These are phyloP conservation scores for Jamesozyma gamospora DNA, from an alignment of 805 yeast species.

Conservation along the genomic window DNA sequence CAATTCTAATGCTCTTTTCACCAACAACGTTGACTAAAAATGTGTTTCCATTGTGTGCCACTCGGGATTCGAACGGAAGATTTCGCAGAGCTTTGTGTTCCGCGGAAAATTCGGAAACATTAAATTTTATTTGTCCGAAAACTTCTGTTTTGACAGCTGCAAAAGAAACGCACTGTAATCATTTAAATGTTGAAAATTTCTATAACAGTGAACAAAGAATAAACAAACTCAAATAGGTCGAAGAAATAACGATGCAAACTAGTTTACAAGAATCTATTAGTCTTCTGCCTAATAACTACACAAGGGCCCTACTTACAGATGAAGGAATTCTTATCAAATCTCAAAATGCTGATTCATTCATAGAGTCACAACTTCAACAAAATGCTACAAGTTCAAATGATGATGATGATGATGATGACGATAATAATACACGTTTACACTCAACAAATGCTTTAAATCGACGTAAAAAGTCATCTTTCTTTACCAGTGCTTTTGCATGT, in stretches of 20 bases:
- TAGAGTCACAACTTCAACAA: neutral
- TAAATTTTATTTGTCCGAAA: too few relatives aligned
- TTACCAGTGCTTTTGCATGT: conserved; percentile 25
- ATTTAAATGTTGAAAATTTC: too few relatives aligned
- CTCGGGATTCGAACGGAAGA: too few relatives aligned
- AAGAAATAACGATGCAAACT: conserved; percentile 22
- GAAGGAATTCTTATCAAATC: conserved; percentile 28
- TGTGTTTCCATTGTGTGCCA: too few relatives aligned
- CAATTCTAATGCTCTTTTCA: too few relatives aligned
- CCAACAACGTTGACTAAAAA: too few relatives aligned
- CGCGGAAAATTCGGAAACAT: too few relatives aligned
- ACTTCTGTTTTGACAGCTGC: too few relatives aligned
- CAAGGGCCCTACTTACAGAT: conserved; percentile 24
- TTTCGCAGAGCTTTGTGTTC: too few relatives aligned
- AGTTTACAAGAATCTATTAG: conserved; percentile 7
- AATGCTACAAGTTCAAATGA: neutral
- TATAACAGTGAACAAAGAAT: too few relatives aligned
- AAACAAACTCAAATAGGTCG: conserved; percentile 7
- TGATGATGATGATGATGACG: neutral
- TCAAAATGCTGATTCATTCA: conserved; percentile 10
- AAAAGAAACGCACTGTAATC: too few relatives aligned
- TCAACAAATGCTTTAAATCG: neutral
- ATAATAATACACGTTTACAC: neutral
- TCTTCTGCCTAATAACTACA: neutral
- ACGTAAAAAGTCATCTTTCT: conserved; percentile 9